Percentiles rank a stretch among this genome's conserved stretches.
Conservation (phyloP, 352 stramenopile genomes). For the Pythium utonaiense region DNA sequence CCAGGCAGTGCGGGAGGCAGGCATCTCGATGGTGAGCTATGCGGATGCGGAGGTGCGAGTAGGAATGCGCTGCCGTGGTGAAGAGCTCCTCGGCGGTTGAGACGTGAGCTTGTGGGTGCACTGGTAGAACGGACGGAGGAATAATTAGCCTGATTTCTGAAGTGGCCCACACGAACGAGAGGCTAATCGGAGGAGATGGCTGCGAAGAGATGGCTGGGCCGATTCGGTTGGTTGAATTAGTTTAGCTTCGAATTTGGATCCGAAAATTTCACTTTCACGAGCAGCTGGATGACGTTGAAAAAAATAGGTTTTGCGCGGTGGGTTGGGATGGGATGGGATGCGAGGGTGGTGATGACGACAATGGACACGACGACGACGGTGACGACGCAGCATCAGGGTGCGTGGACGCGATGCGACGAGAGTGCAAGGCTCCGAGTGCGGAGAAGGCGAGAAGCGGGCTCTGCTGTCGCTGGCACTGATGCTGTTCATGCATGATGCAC, state of each 20-base stretch:
- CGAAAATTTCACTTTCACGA: conserved; percentile 10
- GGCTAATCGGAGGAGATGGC: too few relatives aligned
- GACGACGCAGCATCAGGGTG: too few relatives aligned
- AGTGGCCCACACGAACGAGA: conserved; percentile 13
- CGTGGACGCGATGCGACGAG: neutral
- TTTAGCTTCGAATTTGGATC: neutral
- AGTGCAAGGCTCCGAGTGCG: neutral
- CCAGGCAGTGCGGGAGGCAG: neutral
- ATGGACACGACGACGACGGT: neutral
- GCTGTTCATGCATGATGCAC: too few relatives aligned
- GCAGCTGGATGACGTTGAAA: conserved; percentile 3
- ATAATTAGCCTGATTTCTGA: conserved; percentile 21
- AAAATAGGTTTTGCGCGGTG: neutral
- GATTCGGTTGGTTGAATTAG: conserved; percentile 5
- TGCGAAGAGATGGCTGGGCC: too few relatives aligned
- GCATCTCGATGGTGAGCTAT: neutral
- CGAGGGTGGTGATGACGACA: neutral
- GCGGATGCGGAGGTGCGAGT: neutral
- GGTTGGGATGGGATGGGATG: neutral
- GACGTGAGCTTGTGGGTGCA: neutral
- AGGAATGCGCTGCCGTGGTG: neutral
- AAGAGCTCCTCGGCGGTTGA: neutral
- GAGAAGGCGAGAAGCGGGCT: neutral
- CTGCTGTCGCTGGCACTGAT: too few relatives aligned
- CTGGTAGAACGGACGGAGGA: neutral